A percentile compares a stretch with the other conserved stretches of the same genome.
Evolutionary conservation across 352 stramenopile species (phyloP).

Genomic region (Stephanocyclus meneghinianus): DNA sequence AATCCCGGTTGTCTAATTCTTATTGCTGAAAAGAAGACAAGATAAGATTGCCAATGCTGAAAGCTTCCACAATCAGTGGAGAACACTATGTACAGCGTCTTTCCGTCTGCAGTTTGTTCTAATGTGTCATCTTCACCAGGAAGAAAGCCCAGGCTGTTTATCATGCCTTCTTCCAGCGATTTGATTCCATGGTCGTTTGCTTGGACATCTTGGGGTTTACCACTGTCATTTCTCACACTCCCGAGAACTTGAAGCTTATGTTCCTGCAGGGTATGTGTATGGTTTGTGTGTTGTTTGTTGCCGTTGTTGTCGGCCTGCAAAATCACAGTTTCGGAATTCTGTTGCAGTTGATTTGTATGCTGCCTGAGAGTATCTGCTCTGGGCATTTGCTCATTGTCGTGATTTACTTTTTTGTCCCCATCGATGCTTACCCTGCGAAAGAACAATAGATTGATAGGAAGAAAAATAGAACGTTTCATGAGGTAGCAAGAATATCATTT

Average conservation of each 20-base stretch:
- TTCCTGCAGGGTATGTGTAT: not conserved
- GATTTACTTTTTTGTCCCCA: constrained; percentile 53
- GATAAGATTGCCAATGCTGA: constrained; percentile 86
- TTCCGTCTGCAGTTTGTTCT: constrained; percentile 28
- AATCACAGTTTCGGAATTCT: too few species aligned
- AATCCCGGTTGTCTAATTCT: constrained; percentile 66
- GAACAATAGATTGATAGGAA: not conserved
- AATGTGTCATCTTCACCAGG: constrained; percentile 40
- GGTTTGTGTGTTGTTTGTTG: constrained; percentile 5
- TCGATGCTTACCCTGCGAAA: constrained; percentile 62
- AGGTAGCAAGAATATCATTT: not conserved
- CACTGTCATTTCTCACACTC: not conserved
- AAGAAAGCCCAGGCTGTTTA: constrained; percentile 35
- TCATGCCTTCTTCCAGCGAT: constrained; percentile 49
- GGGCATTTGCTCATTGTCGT: constrained; percentile 42
- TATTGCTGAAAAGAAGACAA: constrained; percentile 83
- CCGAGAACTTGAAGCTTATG: not conserved
- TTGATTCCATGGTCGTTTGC: constrained; percentile 28
- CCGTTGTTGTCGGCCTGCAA: not conserved
- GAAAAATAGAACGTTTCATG: too few species aligned
- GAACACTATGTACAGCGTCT: constrained; percentile 80
- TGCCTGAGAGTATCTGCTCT: not conserved
- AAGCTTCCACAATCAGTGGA: constrained; percentile 83
- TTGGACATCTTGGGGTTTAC: too few species aligned
- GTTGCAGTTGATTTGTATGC: not conserved